Base-by-base conservation (phyloP, 805 yeast genomes). In the Lachancea cidri region DNA sequence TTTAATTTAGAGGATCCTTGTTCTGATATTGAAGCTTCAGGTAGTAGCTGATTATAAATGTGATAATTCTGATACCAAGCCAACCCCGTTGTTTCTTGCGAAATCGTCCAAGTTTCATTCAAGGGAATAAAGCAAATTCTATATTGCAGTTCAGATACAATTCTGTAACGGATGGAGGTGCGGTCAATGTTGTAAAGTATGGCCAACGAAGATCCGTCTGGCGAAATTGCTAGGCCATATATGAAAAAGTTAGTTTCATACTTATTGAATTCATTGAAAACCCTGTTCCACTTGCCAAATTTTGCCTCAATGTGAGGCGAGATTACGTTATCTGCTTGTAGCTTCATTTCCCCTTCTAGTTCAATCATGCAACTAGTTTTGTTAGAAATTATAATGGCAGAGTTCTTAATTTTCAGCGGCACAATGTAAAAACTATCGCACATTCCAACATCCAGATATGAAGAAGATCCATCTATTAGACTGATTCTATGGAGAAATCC, bases 11-110 rank as follows among this genome's bases (percentile, higher is more conserved):
- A 14, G 16, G 16, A 13, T 5, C 16, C 29, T 3, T 14, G 25
- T 19, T 32, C 13, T 16, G 30, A 13, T 17, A n/a, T 19, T 20
- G 27, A 37, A 42, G 9, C 41, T 42, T 4, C 17, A 6, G 67
- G 60, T 17, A 54, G 37, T n/a, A 38, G 33, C 20, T 52, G 39
- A 7, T 48, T 47, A 38, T 59, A 57, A 1, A 60, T 55, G 13
- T 54, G 53, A 35, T 55, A 61, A 6, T 54, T 58, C 42, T 62
- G 66, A 31, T 58, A 63, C 63, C 63, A 58, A 8, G 62, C 63
- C 18, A 61, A 38, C 2, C 65, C 66, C 22, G 52, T 36, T 1
- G 62, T 55, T 19, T 45, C 45, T 11, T 31, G 22, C 1, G 57
- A 48, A 13, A 60, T 43, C 13, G 42, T 33, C 66, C 67, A 63